Evolutionary conservation across 306 rosid genomes (phyloP).

Genomic region (Fagus sylvatica): DNA sequence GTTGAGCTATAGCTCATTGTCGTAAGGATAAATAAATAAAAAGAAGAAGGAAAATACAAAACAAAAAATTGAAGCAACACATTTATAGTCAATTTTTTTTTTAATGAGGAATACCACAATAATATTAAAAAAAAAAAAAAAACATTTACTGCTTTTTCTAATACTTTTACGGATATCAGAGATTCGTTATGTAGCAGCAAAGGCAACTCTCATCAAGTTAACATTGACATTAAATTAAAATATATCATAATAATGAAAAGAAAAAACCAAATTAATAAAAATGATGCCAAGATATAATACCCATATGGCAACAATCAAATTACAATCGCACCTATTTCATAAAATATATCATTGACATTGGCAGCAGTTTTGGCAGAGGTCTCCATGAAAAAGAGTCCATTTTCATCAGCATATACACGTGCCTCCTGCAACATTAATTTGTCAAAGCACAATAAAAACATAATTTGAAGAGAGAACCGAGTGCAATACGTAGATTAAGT

Average conservation of each 20-base stretch:
- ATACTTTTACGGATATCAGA: not conserved
- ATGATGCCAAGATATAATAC: not conserved
- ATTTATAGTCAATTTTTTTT: not conserved
- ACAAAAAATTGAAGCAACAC: not conserved
- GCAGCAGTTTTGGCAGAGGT: slow-evolving; percentile 65
- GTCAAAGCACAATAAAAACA: slow-evolving; percentile 14
- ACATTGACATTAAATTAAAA: not conserved
- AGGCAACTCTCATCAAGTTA: not conserved
- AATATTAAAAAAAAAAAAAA: too few relatives aligned
- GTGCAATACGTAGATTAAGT: not conserved
- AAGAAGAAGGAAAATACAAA: not conserved
- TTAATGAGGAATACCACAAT: too few relatives aligned
- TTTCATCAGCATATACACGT: slow-evolving; percentile 57
- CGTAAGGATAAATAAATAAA: not conserved
- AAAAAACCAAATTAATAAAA: not conserved
- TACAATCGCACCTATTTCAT: slow-evolving; percentile 51
- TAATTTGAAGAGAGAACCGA: not conserved
- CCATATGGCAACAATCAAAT: slow-evolving; percentile 12
- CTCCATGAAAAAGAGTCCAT: slow-evolving; percentile 63
- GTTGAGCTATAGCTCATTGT: too few relatives aligned
- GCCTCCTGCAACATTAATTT: slow-evolving; percentile 48
- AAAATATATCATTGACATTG: slow-evolving; percentile 60
- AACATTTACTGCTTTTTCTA: not conserved
- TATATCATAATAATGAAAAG: not conserved
- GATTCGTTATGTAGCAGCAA: not conserved